Conservation (phyloP, 345 rosid genomes). For the Brassica napus region DNA sequence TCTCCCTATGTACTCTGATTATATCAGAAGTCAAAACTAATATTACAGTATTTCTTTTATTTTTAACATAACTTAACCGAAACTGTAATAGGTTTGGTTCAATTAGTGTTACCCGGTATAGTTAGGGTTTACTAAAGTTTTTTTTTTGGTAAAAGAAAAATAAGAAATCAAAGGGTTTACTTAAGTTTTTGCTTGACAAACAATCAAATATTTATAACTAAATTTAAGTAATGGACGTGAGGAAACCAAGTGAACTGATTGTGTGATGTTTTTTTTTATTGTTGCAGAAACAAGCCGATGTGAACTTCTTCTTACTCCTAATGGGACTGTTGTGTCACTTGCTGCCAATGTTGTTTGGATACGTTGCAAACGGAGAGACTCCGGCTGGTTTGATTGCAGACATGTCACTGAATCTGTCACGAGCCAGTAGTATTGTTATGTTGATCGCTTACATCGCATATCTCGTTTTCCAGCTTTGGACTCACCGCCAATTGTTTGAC, state of each 20-base stretch:
- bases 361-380: slow-evolving; percentile 39
- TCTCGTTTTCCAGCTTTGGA: slow-evolving; percentile 84
- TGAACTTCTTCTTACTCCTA: slow-evolving; percentile 72
- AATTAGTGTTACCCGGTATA: neutral
- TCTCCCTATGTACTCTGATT: neutral
- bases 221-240: neutral
- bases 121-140: neutral
- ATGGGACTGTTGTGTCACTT: slow-evolving; percentile 80
- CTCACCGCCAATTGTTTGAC: slow-evolving; percentile 55
- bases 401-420: slow-evolving; percentile 58
- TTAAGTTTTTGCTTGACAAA: neutral
- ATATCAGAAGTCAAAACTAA: neutral
- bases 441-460: slow-evolving; percentile 73
- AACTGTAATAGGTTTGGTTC: neutral
- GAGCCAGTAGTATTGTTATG: slow-evolving; percentile 83
- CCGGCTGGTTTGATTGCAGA: slow-evolving; percentile 35
- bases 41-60: neutral
- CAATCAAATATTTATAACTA: neutral
- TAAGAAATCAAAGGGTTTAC: no score
- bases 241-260: neutral
- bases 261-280: neutral
- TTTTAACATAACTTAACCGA: neutral
- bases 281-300: slow-evolving; percentile 88
- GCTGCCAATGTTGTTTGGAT: slow-evolving; percentile 68
- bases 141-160: no score